phyloP scores from a whole-genome alignment of 2,329 filamentous ascomycete species.

The Aureobasidium melanogenum region DNA sequence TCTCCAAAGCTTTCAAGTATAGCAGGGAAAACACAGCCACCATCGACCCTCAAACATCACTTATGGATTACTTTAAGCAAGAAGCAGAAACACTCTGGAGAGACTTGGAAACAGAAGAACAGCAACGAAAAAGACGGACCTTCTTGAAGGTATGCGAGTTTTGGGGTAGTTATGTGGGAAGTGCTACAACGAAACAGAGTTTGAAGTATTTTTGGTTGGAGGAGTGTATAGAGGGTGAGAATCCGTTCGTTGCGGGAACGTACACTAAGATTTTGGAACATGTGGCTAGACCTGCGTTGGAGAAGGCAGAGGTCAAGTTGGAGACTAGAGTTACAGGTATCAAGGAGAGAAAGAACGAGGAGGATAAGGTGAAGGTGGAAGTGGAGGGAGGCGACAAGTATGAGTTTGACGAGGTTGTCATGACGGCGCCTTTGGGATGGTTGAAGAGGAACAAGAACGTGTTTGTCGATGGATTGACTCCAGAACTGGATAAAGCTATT shows the following conservation, averaged over 20 bases:
- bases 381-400: conserved; percentile 28
- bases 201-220: conserved; percentile 72
- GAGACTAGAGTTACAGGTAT: conserved; percentile 39
- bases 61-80: conserved; percentile 50
- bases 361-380: conserved; percentile 48
- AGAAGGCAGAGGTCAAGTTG: conserved; percentile 47
- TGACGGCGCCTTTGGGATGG: conserved; percentile 46
- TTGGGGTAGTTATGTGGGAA: conserved; percentile 66
- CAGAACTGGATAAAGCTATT: conserved; percentile 36
- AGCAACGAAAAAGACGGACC: conserved; percentile 39
- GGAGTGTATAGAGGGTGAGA: conserved; percentile 65
- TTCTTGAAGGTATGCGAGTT: conserved; percentile 49
- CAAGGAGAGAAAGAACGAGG: conserved; percentile 24
- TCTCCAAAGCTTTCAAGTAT: conserved; percentile 58
- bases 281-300: conserved; percentile 49
- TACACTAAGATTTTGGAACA: conserved; percentile 51
- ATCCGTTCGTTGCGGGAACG: conserved; percentile 53
- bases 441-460: conserved; percentile 38
- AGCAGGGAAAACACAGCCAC: conserved; percentile 49
- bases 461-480: conserved; percentile 38
- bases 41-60: conserved; percentile 44
- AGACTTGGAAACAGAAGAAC: conserved; percentile 25
- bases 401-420: conserved; percentile 43
- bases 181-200: conserved; percentile 54
- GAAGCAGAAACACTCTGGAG: conserved; percentile 37